Evolutionary conservation across 208 protist genomes (phyloP).

Genomic region (Leishmania tarentolae): DNA sequence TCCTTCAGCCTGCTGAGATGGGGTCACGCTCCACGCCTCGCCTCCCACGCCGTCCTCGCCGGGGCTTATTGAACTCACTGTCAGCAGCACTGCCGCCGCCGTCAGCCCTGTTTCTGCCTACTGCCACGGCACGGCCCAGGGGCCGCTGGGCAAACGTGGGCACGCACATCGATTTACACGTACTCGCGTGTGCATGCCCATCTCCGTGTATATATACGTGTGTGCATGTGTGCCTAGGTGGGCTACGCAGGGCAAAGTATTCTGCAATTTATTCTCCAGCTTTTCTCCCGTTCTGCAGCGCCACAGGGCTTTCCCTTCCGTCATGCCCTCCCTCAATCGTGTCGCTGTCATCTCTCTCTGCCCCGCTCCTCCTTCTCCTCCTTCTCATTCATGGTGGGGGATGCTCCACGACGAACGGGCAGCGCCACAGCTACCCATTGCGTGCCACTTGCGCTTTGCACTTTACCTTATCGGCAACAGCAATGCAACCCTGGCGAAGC

Average conservation of each 20-base stretch:
- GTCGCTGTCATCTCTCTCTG: background rate
- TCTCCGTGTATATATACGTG: background rate
- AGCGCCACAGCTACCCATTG: background rate
- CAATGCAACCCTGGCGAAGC: too few species aligned
- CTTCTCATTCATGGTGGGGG: background rate
- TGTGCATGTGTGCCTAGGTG: background rate
- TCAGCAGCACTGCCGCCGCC: background rate
- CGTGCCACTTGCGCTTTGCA: background rate
- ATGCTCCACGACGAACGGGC: background rate
- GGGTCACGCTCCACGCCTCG: background rate
- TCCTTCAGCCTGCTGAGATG: background rate
- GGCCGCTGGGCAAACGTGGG: background rate
- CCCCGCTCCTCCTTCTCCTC: background rate
- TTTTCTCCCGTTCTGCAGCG: background rate
- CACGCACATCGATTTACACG: background rate
- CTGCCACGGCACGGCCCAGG: background rate
- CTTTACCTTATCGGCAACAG: too few species aligned
- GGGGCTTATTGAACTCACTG: background rate
- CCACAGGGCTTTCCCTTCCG: background rate
- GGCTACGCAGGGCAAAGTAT: background rate
- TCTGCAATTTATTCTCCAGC: background rate
- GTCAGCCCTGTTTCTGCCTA: background rate
- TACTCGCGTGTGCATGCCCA: background rate
- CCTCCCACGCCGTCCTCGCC: background rate
- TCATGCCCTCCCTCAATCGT: background rate